These are phyloP conservation scores for Alternaria brassicicola DNA, from an alignment of 2,329 filamentous ascomycete genomes.

Conservation along the genomic window DNA sequence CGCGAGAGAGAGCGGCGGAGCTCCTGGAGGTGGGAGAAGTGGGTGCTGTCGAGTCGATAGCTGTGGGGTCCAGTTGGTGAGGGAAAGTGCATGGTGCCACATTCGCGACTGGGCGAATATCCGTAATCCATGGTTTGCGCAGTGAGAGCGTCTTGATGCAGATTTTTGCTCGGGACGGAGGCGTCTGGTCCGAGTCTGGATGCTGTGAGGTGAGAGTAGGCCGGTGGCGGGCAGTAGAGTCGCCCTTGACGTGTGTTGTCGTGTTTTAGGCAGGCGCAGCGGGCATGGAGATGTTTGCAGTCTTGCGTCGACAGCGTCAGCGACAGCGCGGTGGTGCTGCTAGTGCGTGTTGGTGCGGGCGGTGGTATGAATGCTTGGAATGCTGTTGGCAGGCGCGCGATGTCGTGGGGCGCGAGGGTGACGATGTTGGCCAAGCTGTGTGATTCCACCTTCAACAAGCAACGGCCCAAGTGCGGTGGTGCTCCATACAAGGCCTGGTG, in stretches of 20 bases:
- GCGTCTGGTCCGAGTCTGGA: constrained; percentile 3
- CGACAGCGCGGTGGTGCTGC: constrained; percentile 27
- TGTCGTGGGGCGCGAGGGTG: constrained; percentile 14
- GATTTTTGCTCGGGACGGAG: constrained; percentile 3
- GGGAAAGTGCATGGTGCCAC: constrained; percentile 82
- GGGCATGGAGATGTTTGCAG: constrained; percentile 29
- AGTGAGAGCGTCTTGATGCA: constrained; percentile 6
- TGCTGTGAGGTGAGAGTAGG: constrained; percentile 11
- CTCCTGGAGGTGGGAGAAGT: constrained; percentile 77
- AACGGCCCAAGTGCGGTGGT: constrained; percentile 28
- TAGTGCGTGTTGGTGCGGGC: constrained; percentile 16
- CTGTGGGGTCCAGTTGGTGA: constrained; percentile 75
- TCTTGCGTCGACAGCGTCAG: constrained; percentile 41
- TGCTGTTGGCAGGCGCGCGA: constrained; percentile 27
- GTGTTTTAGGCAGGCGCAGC: constrained; percentile 23
- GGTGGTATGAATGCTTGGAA: constrained; percentile 40
- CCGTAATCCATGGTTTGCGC: constrained; percentile 54
- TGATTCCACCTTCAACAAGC: constrained; percentile 42
- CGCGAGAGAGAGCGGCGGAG: constrained; percentile 86
- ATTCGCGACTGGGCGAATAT: constrained; percentile 60
- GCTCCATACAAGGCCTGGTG: constrained; percentile 46
- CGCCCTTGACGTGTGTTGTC: constrained; percentile 10
- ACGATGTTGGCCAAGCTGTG: constrained; percentile 22
- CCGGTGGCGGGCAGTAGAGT: constrained; percentile 19
- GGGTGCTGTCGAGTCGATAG: constrained; percentile 75